Base-by-base conservation (phyloP, 2,329 filamentous ascomycete species). In the Epichloe sp. region DNA sequence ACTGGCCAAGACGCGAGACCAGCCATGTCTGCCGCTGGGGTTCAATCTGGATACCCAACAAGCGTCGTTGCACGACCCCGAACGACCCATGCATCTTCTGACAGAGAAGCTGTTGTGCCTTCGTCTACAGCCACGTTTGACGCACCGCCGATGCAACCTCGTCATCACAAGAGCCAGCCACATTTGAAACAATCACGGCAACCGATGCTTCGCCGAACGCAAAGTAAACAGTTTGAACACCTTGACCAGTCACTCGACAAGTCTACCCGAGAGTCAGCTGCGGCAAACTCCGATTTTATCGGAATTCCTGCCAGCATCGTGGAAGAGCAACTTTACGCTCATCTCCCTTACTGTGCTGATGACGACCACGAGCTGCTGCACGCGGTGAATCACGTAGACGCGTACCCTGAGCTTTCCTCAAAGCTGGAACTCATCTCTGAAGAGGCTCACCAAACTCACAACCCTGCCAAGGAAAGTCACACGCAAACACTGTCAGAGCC, bases 131-230 rank as follows among this genome's bases (percentile, higher is more conserved):
- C 44, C 19, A 44, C 55, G 14, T 36, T 58, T 11, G 59, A 64
- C 46, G 53, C 56, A 19, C 54, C 59, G 44, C 53, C 62, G 36
- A 58, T 63, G 31, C 66, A 69, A 49, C 68, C 70, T 53, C 73
- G 75, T 36, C 75, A 78, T 47, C 65, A 74, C 65, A 76, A 72
- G 61, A 78, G 75, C 59, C 76, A 79, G 61, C 76, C 76, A 11
- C 69, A 73, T 50, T 67, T 79, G 47, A 75, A 73, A 55, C 56
- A 61, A 44, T 56, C 62, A 45, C 68, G 71, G 50, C 67, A 65
- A 48, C 71, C 63, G 31, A 57, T 67, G 19, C 61, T 73, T 35
- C 66, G 71, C 47, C 65, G 68, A 46, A 73, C 70, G 1, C 71
- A 75, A 54, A 73, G 72, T 65, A 70, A 66, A 55, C 64, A 70